phyloP scores from a whole-genome alignment of 2,329 filamentous ascomycete species.

The Hirsutella thompsonii region DNA sequence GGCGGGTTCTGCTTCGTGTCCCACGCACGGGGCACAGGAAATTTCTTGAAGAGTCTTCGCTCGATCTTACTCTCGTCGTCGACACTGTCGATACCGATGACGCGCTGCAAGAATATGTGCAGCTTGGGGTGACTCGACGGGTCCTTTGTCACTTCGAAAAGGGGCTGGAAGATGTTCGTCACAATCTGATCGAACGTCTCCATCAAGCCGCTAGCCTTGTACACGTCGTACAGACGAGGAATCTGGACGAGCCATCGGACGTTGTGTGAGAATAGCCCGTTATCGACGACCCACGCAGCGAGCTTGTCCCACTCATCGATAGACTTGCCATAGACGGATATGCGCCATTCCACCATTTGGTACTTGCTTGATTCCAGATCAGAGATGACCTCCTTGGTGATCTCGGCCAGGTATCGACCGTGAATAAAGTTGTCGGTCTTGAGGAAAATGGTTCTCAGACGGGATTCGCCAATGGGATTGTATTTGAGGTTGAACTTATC shows the following conservation, averaged over 20 bases:
- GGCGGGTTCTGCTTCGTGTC: constrained; percentile 88
- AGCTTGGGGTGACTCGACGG: constrained; percentile 81
- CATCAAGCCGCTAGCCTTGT: constrained; percentile 81
- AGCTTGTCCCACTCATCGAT: constrained; percentile 96
- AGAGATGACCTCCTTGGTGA: constrained; percentile 94
- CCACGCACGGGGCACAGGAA: constrained; percentile 82
- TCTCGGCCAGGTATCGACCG: constrained; percentile 89
- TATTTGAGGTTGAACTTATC: constrained; percentile 99
- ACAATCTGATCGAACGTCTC: constrained; percentile 82
- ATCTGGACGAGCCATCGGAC: constrained; percentile 96
- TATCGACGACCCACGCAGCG: constrained; percentile 93
- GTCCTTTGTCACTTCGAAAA: constrained; percentile 89
- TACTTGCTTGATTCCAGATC: constrained; percentile 98
- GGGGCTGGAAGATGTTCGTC: constrained; percentile 79
- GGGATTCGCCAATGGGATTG: constrained; percentile 91
- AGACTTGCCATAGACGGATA: constrained; percentile 88
- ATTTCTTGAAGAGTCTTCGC: constrained; percentile 87
- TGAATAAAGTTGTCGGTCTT: constrained; percentile 98
- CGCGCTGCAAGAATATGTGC: constrained; percentile 85
- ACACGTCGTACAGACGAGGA: constrained; percentile 88
- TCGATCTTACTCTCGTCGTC: constrained; percentile 98
- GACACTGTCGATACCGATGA: constrained; percentile 94
- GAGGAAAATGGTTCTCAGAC: constrained; percentile 91
- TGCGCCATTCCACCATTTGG: constrained; percentile 98
- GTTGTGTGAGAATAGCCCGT: constrained; percentile 96